A percentile compares a stretch with the other conserved stretches of the same genome.
These are phyloP conservation scores for Amanita pallidorosea DNA, from an alignment of 768 basidiomycete genomes.

Conservation along the genomic window DNA sequence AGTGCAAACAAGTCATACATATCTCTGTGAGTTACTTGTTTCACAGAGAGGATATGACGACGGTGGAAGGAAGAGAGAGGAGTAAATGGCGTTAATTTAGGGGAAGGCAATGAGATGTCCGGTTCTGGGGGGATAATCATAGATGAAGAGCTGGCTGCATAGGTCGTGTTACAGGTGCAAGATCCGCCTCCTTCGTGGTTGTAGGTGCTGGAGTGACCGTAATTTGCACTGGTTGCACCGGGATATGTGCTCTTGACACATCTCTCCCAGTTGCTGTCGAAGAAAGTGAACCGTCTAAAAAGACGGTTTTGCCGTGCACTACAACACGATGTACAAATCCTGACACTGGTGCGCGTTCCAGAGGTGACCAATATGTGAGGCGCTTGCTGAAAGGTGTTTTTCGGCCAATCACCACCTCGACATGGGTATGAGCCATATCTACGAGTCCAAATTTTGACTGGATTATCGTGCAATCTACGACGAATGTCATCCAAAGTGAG, in stretches of 20 bases:
- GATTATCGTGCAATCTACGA: slow-evolving; percentile 83
- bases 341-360: slow-evolving; percentile 47
- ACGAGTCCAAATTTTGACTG: slow-evolving; percentile 80
- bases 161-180: background rate
- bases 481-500: slow-evolving; percentile 79
- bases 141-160: background rate
- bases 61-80: slow-evolving; percentile 86
- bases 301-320: slow-evolving; percentile 79
- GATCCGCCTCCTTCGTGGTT: slow-evolving; percentile 3
- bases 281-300: slow-evolving; percentile 74
- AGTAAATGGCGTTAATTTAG: slow-evolving; percentile 25
- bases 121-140: slow-evolving; percentile 13
- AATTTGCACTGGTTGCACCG: background rate
- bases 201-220: slow-evolving; percentile 1
- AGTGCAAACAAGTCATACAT: slow-evolving; percentile 90
- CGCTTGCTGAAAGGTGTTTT: slow-evolving; percentile 43
- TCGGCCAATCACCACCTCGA: slow-evolving; percentile 88
- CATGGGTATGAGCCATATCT: slow-evolving; percentile 76
- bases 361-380: slow-evolving; percentile 69
- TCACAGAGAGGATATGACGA: slow-evolving; percentile 88
- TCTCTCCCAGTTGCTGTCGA: slow-evolving; percentile 55
- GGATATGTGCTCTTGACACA: slow-evolving; percentile 45
- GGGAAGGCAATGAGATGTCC: slow-evolving; percentile 26
- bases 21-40: slow-evolving; percentile 84
- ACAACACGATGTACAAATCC: slow-evolving; percentile 88